Conservation (phyloP, 2,329 filamentous ascomycete genomes). For the Venturiaceae sp. region DNA sequence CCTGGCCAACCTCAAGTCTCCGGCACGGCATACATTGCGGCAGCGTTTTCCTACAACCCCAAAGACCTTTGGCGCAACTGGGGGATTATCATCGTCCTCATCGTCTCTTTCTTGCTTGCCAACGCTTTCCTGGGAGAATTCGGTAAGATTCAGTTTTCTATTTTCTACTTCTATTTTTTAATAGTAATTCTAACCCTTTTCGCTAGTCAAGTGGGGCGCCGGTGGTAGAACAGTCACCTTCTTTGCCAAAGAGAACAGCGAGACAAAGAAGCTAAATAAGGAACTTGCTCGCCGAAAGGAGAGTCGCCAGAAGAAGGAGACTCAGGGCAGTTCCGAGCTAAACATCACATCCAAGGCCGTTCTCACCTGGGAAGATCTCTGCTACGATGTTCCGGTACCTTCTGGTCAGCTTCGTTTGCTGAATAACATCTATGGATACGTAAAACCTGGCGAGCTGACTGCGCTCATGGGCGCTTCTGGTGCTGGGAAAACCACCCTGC, state of each 20-base stretch:
- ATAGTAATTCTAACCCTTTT: too few relatives aligned
- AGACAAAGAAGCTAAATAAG: constrained; percentile 56
- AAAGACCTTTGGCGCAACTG: constrained; percentile 73
- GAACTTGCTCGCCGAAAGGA: constrained; percentile 39
- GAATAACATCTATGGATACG: constrained; percentile 58
- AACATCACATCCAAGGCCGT: constrained; percentile 45
- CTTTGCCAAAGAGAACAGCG: constrained; percentile 60
- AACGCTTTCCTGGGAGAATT: constrained; percentile 74
- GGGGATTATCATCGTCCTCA: constrained; percentile 68
- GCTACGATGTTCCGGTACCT: constrained; percentile 39
- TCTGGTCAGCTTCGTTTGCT: constrained; percentile 42
- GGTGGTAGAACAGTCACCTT: constrained; percentile 74
- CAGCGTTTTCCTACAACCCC: constrained; percentile 57
- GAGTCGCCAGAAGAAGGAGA: constrained; percentile 11
- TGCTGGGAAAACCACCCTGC: constrained; percentile 78
- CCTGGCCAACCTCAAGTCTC: constrained; percentile 54
- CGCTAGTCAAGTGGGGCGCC: constrained; percentile 47
- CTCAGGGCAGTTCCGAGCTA: constrained; percentile 29
- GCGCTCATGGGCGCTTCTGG: constrained; percentile 65
- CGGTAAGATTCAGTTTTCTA: constrained; percentile 47
- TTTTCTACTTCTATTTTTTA: too few relatives aligned
- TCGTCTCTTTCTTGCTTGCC: constrained; percentile 62
- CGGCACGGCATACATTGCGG: constrained; percentile 59
- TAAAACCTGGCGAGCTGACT: constrained; percentile 67
- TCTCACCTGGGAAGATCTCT: constrained; percentile 43